Conservation (phyloP, 176 grass and related monocot genomes). For the Dendrocalamus sinicus region DNA sequence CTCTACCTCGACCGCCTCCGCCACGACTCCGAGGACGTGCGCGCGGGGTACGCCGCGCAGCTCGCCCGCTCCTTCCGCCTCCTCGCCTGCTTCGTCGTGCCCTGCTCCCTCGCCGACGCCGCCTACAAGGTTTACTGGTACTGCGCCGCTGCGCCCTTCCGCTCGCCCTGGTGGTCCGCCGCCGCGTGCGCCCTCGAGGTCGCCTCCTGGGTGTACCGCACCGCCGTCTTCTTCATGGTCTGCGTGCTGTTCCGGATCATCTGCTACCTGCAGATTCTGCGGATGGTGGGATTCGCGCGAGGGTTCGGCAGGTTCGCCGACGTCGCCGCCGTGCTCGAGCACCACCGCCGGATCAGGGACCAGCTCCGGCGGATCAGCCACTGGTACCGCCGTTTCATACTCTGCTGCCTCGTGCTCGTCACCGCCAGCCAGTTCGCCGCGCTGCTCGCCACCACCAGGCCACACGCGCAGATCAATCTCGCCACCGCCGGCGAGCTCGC, state of each 20-base stretch:
- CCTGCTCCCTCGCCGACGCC: slow-evolving; percentile 62
- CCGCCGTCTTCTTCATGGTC: slow-evolving; percentile 68
- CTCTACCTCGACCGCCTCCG: slow-evolving; percentile 73
- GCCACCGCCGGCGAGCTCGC: slow-evolving; percentile 78
- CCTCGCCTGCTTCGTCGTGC: slow-evolving; percentile 63
- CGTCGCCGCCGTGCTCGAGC: slow-evolving; percentile 62
- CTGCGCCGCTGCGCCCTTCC: slow-evolving; percentile 23
- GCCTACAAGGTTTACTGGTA: slow-evolving; percentile 74
- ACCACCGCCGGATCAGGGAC: slow-evolving; percentile 63
- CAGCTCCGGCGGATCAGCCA: slow-evolving; percentile 87
- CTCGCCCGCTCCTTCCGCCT: slow-evolving; percentile 63
- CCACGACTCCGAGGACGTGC: slow-evolving; percentile 65
- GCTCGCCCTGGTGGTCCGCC: slow-evolving; percentile 32
- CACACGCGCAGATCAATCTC: slow-evolving; percentile 64
- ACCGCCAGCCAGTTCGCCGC: slow-evolving; percentile 78
- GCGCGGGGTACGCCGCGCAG: slow-evolving; percentile 49
- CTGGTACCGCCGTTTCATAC: slow-evolving; percentile 65
- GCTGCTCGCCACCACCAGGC: slow-evolving; percentile 73
- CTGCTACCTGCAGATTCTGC: slow-evolving; percentile 86
- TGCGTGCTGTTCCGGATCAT: slow-evolving; percentile 82
- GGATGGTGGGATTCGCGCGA: slow-evolving; percentile 70
- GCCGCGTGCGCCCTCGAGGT: slow-evolving; percentile 63
- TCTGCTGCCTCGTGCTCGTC: slow-evolving; percentile 61
- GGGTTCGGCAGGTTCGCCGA: slow-evolving; percentile 72
- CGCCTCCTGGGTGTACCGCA: slow-evolving; percentile 70